Evolutionary conservation across 1,139 yeast genomes (phyloP).

Genomic region (Sporopachydermia cereana): DNA sequence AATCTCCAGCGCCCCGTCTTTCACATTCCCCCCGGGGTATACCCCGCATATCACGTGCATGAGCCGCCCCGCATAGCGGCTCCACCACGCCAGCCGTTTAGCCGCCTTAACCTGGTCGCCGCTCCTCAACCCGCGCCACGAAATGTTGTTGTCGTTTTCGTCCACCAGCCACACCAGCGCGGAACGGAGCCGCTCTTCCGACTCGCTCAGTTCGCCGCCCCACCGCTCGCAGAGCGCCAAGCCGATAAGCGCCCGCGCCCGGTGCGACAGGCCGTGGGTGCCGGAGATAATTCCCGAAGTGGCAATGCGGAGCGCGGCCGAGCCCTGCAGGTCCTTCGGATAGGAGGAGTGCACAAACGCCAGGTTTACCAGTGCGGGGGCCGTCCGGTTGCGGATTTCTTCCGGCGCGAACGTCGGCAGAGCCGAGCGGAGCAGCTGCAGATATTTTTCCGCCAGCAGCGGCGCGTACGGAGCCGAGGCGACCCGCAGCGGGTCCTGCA

Average conservation of each 20-base stretch:
- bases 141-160: conserved; percentile 15
- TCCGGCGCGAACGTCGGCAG: conserved; percentile 42
- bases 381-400: conserved; percentile 43
- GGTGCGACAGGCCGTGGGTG: conserved; percentile 56
- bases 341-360: conserved; percentile 63
- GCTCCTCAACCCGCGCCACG: background rate
- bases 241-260: conserved; percentile 52
- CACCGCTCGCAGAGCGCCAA: conserved; percentile 60
- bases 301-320: conserved; percentile 55
- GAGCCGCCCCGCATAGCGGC: conserved; percentile 50
- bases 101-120: conserved; percentile 5
- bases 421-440: conserved; percentile 37
- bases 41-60: conserved; percentile 67
- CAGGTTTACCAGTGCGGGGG: conserved; percentile 55
- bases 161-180: conserved; percentile 25
- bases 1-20: conserved; percentile 36
- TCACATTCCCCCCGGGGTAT: conserved; percentile 61
- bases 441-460: conserved; percentile 38
- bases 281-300: conserved; percentile 60
- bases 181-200: conserved; percentile 24
- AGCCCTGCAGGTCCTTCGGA: conserved; percentile 61
- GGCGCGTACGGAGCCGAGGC: conserved; percentile 61
- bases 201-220: conserved; percentile 61
- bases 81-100: conserved; percentile 40
- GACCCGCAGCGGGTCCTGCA: conserved; percentile 51